phyloP scores from a whole-genome alignment of 208 protist genomes.

The Zelonia costaricensis region DNA sequence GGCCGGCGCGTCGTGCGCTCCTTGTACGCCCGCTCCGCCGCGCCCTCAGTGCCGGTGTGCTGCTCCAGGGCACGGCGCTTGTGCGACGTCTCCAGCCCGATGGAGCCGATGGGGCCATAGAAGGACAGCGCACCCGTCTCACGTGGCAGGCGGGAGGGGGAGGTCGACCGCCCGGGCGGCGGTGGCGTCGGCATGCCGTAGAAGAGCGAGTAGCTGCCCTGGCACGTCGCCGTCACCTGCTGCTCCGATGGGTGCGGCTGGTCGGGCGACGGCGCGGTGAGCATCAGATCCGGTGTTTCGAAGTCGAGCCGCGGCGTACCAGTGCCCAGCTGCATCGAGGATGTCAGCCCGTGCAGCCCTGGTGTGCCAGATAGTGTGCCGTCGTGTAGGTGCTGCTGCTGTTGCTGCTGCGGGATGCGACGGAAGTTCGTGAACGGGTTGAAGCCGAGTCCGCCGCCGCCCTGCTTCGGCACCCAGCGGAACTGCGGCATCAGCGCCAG shows the following conservation, averaged over 20 bases:
- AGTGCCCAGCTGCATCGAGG: neutral
- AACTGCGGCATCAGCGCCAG: constrained; percentile 36
- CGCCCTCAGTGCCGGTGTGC: constrained; percentile 22
- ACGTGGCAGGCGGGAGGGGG: neutral
- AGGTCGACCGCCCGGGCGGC: neutral
- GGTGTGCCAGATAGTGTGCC: no score
- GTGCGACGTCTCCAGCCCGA: constrained; percentile 34
- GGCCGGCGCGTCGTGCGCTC: constrained; percentile 9
- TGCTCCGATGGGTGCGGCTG: neutral
- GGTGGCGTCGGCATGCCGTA: constrained; percentile 17
- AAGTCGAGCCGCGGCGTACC: neutral
- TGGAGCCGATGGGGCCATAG: constrained; percentile 40
- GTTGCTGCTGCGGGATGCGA: no score
- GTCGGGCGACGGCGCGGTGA: neutral
- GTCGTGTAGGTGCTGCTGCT: no score
- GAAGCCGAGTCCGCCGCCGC: constrained; percentile 28
- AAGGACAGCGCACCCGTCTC: constrained; percentile 16
- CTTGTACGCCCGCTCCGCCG: constrained; percentile 33
- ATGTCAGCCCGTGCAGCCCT: neutral
- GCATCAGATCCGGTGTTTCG: neutral
- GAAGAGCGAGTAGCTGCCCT: constrained; percentile 7
- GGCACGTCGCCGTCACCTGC: neutral
- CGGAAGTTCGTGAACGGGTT: constrained; percentile 29
- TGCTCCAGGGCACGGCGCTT: constrained; percentile 27
- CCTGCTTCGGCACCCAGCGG: constrained; percentile 37